These are phyloP conservation scores for Paraglomus occultum DNA, from an alignment of 192 early-diverging fungal genomes.

Conservation along the genomic window DNA sequence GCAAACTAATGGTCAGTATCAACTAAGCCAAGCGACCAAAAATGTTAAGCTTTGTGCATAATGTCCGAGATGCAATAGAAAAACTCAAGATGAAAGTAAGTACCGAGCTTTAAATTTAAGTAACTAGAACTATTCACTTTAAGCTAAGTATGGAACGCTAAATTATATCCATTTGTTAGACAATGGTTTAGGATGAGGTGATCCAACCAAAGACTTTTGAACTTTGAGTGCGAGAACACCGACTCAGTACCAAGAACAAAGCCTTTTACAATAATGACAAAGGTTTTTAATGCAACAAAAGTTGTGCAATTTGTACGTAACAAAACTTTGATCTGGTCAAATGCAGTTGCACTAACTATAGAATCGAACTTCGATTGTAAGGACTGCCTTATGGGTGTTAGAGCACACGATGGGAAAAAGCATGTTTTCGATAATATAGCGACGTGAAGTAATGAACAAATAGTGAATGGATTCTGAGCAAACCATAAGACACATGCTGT, in stretches of 20 bases:
- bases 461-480: conserved; percentile 18
- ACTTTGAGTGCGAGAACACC: conserved; percentile 34
- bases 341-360: background rate
- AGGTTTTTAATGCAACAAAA: no score
- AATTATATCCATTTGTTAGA: conserved; percentile 20
- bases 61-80: conserved; percentile 37
- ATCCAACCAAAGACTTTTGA: conserved; percentile 31
- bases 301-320: conserved; percentile 45
- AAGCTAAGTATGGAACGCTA: background rate
- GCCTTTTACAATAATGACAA: no score
- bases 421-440: conserved; percentile 47
- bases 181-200: conserved; percentile 43
- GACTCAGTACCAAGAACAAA: conserved; percentile 40
- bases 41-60: conserved; percentile 41
- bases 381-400: conserved; percentile 50
- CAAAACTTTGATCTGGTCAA: conserved; percentile 22
- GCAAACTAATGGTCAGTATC: conserved; percentile 33
- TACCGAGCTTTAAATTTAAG: background rate
- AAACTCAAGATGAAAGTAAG: conserved; percentile 36
- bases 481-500: conserved; percentile 28
- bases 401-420: conserved; percentile 49
- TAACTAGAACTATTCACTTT: background rate
- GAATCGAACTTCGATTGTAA: background rate
- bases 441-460: conserved; percentile 48
- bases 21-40: conserved; percentile 51